Evolutionary conservation across 495 filamentous ascomycete species (phyloP).

Genomic region (Cenococcum geophilum): DNA sequence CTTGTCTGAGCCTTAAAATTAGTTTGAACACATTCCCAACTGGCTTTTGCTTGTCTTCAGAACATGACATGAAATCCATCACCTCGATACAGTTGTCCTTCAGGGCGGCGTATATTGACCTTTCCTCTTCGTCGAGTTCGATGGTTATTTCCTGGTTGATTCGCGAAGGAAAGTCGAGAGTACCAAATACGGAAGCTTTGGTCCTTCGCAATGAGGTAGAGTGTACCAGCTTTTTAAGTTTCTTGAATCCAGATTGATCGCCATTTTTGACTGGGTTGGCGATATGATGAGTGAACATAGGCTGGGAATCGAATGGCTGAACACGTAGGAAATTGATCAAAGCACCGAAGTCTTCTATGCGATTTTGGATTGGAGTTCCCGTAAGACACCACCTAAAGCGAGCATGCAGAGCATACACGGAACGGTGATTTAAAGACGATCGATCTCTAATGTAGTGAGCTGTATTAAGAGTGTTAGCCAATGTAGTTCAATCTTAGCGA

Average conservation of each 20-base stretch:
- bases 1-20: constrained; percentile 30
- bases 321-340: constrained; percentile 22
- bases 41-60: not conserved
- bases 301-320: constrained; percentile 4
- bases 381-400: constrained; percentile 25
- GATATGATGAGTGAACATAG: not conserved
- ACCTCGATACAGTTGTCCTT: not conserved
- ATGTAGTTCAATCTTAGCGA: not conserved
- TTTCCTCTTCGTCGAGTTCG: constrained; percentile 23
- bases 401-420: constrained; percentile 16
- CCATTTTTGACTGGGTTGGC: constrained; percentile 8
- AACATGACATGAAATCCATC: no score
- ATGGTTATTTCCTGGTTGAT: constrained; percentile 21
- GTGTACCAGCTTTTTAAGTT: constrained; percentile 24
- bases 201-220: constrained; percentile 34
- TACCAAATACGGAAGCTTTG: constrained; percentile 13
- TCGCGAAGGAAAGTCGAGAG: constrained; percentile 20
- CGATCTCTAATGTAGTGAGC: constrained; percentile 24
- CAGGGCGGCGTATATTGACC: constrained; percentile 29
- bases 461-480: constrained; percentile 7
- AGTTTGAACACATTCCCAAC: constrained; percentile 31
- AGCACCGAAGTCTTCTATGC: constrained; percentile 24
- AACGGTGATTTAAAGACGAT: constrained; percentile 14
- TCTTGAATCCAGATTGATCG: constrained; percentile 11
- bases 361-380: constrained; percentile 29